Evolutionary conservation across 306 rosid species (phyloP).

Genomic region (Biancaea sappan): DNA sequence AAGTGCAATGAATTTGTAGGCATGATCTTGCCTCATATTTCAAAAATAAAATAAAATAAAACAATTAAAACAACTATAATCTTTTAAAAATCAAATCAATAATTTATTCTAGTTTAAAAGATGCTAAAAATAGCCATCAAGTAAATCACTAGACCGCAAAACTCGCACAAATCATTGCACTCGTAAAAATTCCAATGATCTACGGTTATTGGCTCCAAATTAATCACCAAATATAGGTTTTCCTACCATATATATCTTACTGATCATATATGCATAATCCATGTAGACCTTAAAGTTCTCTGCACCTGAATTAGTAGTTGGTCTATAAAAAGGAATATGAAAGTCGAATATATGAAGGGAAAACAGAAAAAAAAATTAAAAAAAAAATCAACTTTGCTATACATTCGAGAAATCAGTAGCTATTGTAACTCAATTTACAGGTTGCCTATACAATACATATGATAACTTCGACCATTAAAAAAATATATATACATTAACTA

Average conservation of each 20-base stretch:
- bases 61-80: no score
- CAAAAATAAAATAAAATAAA: no score
- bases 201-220: background rate
- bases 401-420: constrained; percentile 12
- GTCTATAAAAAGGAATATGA: background rate
- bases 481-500: background rate
- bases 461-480: constrained; percentile 26
- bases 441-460: constrained; percentile 32
- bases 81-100: no score
- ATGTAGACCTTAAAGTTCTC: background rate
- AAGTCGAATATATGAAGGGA: background rate
- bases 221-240: background rate
- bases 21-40: no score
- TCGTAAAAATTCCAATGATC: background rate
- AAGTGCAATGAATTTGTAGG: no score
- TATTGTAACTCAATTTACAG: constrained; percentile 31
- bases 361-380: background rate
- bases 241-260: background rate
- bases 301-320: background rate
- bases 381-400: background rate
- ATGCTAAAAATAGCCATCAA: background rate
- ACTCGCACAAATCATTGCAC: background rate
- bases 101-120: no score
- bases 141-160: background rate
- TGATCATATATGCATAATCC: background rate